Conservation (phyloP, 768 basidiomycete species). For the Lactarius hengduanensis region DNA sequence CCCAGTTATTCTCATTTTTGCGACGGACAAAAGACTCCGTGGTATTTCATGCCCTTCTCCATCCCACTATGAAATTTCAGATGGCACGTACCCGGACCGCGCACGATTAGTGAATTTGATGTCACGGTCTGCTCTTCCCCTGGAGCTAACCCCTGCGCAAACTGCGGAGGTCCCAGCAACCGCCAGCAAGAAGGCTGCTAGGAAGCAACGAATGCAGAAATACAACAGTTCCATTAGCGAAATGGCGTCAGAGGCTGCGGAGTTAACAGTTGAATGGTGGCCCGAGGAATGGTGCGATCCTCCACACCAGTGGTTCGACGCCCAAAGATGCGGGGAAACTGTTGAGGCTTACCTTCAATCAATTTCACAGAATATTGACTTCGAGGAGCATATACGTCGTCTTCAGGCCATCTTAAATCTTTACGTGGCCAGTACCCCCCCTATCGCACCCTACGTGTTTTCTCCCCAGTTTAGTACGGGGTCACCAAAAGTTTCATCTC, state of each 20-base stretch:
- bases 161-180: not conserved
- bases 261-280: conserved; percentile 28
- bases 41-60: not conserved
- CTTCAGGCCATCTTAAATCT: not conserved
- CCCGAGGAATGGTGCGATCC: not conserved
- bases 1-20: not conserved
- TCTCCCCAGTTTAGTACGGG: not conserved
- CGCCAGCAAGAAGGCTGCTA: not conserved
- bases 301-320: not conserved
- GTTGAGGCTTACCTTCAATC: not conserved
- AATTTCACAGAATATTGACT: not conserved
- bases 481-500: not conserved
- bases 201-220: no score
- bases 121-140: not conserved
- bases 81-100: not conserved
- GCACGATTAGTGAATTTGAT: not conserved
- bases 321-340: not conserved
- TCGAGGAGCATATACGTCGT: not conserved
- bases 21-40: not conserved
- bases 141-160: not conserved
- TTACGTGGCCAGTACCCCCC: not conserved
- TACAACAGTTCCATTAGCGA: not conserved
- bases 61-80: conserved; percentile 30
- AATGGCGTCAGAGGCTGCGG: not conserved
- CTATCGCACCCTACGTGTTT: not conserved